Base-by-base conservation (phyloP, 2,329 filamentous ascomycete genomes). In the Fusarium ramigenum region DNA sequence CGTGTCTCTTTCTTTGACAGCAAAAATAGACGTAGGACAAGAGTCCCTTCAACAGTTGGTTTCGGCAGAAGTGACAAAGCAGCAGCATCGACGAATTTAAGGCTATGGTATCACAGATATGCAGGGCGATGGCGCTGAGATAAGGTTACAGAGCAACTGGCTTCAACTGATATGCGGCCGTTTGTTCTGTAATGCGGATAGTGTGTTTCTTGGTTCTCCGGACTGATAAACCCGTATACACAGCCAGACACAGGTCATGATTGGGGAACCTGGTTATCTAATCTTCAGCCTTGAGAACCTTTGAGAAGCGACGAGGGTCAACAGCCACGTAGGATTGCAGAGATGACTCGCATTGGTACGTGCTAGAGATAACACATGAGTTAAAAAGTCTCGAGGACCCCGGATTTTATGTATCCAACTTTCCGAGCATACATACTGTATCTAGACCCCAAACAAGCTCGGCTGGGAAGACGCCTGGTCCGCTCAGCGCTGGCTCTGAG, bases 261-360 rank as follows among this genome's bases (percentile, higher is more conserved):
- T 77, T 77, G 75, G 75, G 72, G 73, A 77, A 63, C 60, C 19
- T 18, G 46, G 61, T 52, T 77, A 77, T 76, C 75, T 77, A 77
- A 77, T 77, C 75, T 77, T 49, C 47, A 69, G 66, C 63, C 63
- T 75, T 63, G 59, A 67, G 43, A 53, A 68, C 63, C 64, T 75
- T 59, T 70, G 58, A 56, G 62, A 59, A 50, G 61, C 43, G 60
- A 70, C 54, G 66, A 64, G 68, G 71, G 72, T 60, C 46, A 60
- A 50, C 67, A 75, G 66, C 73, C 69, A 65, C 63, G 61, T 69
- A 57, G 59, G 66, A 56, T 64, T 64, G 66, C 39, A 74, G 32
- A 64, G 59, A 68, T 63, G 50, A 64, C 69, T 69, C 69, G 64
- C 66, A 54, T 73, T 42, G 49, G 68, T 42, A 50, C 44, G 50